These are phyloP conservation scores for Ogataea nitratoaversa DNA, from an alignment of 805 yeast species.

Conservation along the genomic window DNA sequence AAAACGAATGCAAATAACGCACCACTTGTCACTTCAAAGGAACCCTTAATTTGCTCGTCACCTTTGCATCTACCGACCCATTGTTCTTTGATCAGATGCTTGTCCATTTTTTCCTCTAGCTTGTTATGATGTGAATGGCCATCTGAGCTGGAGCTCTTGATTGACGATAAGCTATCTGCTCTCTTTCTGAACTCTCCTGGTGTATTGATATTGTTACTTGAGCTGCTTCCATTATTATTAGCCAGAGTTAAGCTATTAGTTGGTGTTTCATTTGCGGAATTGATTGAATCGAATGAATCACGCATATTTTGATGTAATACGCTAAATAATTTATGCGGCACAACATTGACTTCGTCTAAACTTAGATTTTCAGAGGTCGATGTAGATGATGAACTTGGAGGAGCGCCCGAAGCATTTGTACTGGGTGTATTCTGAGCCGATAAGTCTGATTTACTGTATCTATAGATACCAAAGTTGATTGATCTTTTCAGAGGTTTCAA, in stretches of 20 bases:
- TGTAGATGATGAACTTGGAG: constrained; percentile 12
- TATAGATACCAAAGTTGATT: constrained; percentile 36
- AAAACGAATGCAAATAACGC: constrained; percentile 85
- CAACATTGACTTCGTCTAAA: constrained; percentile 28
- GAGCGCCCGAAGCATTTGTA: not conserved
- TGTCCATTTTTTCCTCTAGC: constrained; percentile 55
- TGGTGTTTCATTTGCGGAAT: constrained; percentile 7
- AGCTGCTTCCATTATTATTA: no score
- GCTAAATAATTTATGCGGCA: constrained; percentile 26
- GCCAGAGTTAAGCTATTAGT: no score
- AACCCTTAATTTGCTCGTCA: constrained; percentile 60
- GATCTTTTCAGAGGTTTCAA: constrained; percentile 72
- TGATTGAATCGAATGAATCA: constrained; percentile 19
- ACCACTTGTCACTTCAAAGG: constrained; percentile 51
- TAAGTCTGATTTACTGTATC: constrained; percentile 20
- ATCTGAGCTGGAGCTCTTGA: constrained; percentile 38
- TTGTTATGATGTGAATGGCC: constrained; percentile 3
- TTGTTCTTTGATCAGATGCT: constrained; percentile 45
- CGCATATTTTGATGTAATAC: constrained; percentile 16
- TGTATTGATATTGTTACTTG: no score
- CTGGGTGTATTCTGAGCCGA: not conserved
- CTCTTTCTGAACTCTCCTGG: constrained; percentile 7
- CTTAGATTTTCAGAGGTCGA: constrained; percentile 20
- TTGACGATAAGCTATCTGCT: constrained; percentile 26
- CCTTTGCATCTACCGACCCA: constrained; percentile 56